Conservation (phyloP, 495 filamentous ascomycete genomes). For the Lophiostoma macrostomum region DNA sequence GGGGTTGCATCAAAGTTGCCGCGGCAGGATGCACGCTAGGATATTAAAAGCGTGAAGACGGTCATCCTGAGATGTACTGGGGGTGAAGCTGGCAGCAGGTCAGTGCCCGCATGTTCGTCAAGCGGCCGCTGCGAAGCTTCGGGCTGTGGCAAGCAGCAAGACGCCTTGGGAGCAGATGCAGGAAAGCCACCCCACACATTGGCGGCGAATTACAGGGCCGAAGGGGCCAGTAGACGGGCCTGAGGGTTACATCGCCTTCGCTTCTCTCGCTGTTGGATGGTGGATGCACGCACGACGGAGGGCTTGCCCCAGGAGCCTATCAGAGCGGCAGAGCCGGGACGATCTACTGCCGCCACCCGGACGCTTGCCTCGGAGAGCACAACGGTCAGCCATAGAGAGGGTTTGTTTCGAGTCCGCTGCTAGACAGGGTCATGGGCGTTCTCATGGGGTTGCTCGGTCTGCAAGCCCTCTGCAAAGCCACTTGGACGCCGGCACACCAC, state of each 20-base stretch:
- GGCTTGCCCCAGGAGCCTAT: constrained; percentile 4
- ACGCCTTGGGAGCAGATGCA: constrained; percentile 22
- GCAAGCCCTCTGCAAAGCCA: constrained; percentile 11
- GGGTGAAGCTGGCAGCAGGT: constrained; percentile 10
- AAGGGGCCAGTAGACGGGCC: constrained; percentile 7
- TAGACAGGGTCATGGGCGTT: constrained; percentile 2
- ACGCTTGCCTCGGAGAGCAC: constrained; percentile 16
- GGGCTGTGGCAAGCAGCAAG: constrained; percentile 27
- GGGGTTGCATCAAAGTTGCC: constrained; percentile 28
- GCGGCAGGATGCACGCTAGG: constrained; percentile 27
- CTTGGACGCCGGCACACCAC: not conserved
- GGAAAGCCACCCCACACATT: constrained; percentile 26
- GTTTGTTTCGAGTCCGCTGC: constrained; percentile 11
- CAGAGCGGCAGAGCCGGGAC: not conserved
- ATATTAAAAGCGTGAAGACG: constrained; percentile 16
- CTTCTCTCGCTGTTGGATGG: constrained; percentile 8
- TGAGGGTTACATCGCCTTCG: constrained; percentile 31
- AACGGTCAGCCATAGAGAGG: constrained; percentile 18
- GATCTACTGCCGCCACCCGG: constrained; percentile 7
- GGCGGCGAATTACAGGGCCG: constrained; percentile 17
- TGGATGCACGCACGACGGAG: constrained; percentile 11
- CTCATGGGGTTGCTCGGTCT: not conserved
- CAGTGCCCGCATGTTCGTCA: constrained; percentile 21
- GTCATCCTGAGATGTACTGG: constrained; percentile 20
- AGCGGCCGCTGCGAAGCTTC: constrained; percentile 11